These are phyloP conservation scores for Cladosporium sp. DNA, from an alignment of 2,329 filamentous ascomycete genomes.

Conservation along the genomic window DNA sequence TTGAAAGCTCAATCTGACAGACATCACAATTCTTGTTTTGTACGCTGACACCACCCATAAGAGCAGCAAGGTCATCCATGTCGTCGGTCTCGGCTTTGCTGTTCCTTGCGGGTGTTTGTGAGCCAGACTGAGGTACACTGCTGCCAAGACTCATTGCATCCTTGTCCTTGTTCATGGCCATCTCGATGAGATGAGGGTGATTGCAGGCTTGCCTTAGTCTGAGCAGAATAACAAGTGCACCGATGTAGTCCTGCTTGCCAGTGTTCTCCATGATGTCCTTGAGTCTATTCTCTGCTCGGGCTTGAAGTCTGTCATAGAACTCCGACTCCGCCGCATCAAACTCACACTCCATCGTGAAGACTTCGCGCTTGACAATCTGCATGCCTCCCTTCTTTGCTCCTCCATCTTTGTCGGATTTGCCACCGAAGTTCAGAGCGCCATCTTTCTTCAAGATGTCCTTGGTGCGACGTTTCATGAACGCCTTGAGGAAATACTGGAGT, in stretches of 20 bases:
- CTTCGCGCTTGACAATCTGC: slow-evolving; percentile 87
- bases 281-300: slow-evolving; percentile 81
- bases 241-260: slow-evolving; percentile 82
- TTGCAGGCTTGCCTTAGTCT: slow-evolving; percentile 92
- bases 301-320: slow-evolving; percentile 83
- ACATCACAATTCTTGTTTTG: slow-evolving; percentile 77
- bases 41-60: slow-evolving; percentile 83
- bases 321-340: slow-evolving; percentile 77
- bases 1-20: slow-evolving; percentile 69
- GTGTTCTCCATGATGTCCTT: slow-evolving; percentile 79
- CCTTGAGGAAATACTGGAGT: slow-evolving; percentile 79
- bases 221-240: slow-evolving; percentile 87
- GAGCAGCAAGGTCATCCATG: slow-evolving; percentile 78
- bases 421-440: slow-evolving; percentile 75
- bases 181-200: slow-evolving; percentile 83
- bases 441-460: slow-evolving; percentile 94
- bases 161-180: slow-evolving; percentile 81
- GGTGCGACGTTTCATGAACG: slow-evolving; percentile 98
- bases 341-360: slow-evolving; percentile 74
- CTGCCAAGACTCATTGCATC: slow-evolving; percentile 69
- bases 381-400: slow-evolving; percentile 66
- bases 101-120: slow-evolving; percentile 47
- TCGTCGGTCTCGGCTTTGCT: slow-evolving; percentile 60
- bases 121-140: slow-evolving; percentile 28
- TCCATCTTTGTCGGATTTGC: slow-evolving; percentile 60